phyloP scores from a whole-genome alignment of 2,329 filamentous ascomycete genomes.

The Amesomyces nigricolor region DNA sequence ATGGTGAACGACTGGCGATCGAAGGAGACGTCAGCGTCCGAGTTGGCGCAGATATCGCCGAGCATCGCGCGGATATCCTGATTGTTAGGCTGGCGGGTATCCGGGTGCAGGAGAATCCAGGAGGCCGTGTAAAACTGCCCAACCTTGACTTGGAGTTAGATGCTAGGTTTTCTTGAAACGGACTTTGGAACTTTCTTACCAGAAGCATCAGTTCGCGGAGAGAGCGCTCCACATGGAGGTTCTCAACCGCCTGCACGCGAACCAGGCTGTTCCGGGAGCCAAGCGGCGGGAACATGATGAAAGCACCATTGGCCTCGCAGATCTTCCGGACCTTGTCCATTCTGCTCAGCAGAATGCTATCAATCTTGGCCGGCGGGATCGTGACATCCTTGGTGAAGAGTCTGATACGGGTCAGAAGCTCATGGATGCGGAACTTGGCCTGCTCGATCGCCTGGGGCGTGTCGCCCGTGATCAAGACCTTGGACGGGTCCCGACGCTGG shows the following conservation, averaged over 20 bases:
- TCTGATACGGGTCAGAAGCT: conserved; percentile 74
- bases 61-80: conserved; percentile 85
- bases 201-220: conserved; percentile 93
- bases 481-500: conserved; percentile 72
- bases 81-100: conserved; percentile 53
- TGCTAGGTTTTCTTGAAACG: not conserved
- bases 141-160: conserved; percentile 49
- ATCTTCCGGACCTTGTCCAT: conserved; percentile 97
- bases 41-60: conserved; percentile 92
- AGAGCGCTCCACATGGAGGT: conserved; percentile 88
- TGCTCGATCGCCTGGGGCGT: conserved; percentile 75
- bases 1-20: conserved; percentile 92
- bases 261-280: conserved; percentile 80
- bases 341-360: conserved; percentile 84
- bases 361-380: conserved; percentile 86
- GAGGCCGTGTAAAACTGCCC: conserved; percentile 97
- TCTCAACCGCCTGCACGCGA: conserved; percentile 87
- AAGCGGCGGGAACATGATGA: conserved; percentile 84
- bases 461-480: conserved; percentile 94
- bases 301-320: conserved; percentile 92
- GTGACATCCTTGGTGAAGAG: conserved; percentile 88
- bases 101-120: conserved; percentile 85
- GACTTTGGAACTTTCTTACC: conserved; percentile 45
- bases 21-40: conserved; percentile 88
- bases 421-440: conserved; percentile 87